These are phyloP conservation scores for Curvularia spicifera DNA, from an alignment of 2,329 filamentous ascomycete species.

Conservation along the genomic window DNA sequence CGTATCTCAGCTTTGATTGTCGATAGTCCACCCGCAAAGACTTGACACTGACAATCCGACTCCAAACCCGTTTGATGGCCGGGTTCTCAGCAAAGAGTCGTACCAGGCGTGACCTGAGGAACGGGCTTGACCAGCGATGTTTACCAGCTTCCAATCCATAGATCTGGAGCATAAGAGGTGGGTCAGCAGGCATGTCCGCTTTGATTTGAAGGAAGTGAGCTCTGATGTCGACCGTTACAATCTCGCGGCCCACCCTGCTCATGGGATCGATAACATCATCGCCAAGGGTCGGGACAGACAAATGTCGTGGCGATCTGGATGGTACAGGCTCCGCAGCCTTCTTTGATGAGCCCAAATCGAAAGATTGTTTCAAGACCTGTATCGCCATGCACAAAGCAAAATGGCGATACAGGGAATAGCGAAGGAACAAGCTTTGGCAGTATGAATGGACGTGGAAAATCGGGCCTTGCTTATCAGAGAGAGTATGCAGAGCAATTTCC, in stretches of 20 bases:
- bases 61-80: conserved; percentile 83
- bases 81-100: conserved; percentile 90
- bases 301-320: conserved; percentile 31
- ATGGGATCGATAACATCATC: conserved; percentile 37
- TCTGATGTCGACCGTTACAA: conserved; percentile 83
- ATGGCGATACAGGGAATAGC: conserved; percentile 93
- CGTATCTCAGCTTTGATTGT: conserved; percentile 73
- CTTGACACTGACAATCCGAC: conserved; percentile 83
- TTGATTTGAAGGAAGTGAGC: conserved; percentile 85
- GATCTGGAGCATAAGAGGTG: conserved; percentile 88
- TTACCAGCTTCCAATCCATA: conserved; percentile 82
- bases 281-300: conserved; percentile 44
- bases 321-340: conserved; percentile 21
- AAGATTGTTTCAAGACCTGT: conserved; percentile 67
- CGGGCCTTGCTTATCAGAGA: conserved; percentile 84
- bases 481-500: conserved; percentile 83
- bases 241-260: conserved; percentile 59
- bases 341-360: conserved; percentile 36
- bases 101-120: conserved; percentile 75
- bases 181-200: conserved; percentile 84
- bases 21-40: conserved; percentile 80
- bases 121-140: conserved; percentile 87
- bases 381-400: conserved; percentile 85
- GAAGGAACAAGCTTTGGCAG: conserved; percentile 77
- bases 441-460: conserved; percentile 86